A percentile compares a stretch with the other conserved stretches of the same genome.
Evolutionary conservation across 306 rosid genomes (phyloP).

Genomic region (Oxytropis ochrocephala): DNA sequence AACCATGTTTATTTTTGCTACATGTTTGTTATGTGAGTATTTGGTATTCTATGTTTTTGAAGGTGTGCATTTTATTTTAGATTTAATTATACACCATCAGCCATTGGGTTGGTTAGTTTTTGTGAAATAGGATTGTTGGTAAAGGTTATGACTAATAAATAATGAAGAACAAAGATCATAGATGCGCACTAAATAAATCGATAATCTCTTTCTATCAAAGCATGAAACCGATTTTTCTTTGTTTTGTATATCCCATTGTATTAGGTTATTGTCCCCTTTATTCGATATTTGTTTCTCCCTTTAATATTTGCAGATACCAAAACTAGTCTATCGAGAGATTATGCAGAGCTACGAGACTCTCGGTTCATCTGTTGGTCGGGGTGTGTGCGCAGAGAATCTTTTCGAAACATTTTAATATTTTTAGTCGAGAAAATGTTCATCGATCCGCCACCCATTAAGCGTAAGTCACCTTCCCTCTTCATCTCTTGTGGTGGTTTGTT

Average conservation of each 20-base stretch:
- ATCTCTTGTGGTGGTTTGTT: too few species aligned
- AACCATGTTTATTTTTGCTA: too few species aligned
- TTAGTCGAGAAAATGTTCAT: slow-evolving; percentile 50
- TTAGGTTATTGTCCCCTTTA: background rate
- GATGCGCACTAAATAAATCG: background rate
- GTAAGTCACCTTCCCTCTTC: too few species aligned
- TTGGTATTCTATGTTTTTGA: too few species aligned
- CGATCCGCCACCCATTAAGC: too few species aligned
- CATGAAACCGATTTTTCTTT: background rate
- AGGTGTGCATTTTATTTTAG: too few species aligned
- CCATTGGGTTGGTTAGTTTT: background rate
- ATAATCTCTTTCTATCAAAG: background rate
- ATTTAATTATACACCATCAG: background rate
- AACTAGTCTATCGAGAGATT: slow-evolving; percentile 44
- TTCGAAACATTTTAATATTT: slow-evolving; percentile 49
- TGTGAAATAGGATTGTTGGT: background rate
- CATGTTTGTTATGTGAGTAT: too few species aligned
- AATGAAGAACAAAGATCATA: background rate
- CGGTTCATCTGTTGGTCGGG: slow-evolving; percentile 34
- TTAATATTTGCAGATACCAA: slow-evolving; percentile 20
- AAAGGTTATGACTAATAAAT: background rate
- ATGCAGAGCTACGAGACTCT: slow-evolving; percentile 36
- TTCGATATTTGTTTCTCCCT: background rate
- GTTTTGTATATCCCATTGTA: background rate
- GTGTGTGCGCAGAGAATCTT: slow-evolving; percentile 44